These are phyloP conservation scores for Bipolaris zeicola DNA, from an alignment of 2,329 filamentous ascomycete genomes.

Conservation along the genomic window DNA sequence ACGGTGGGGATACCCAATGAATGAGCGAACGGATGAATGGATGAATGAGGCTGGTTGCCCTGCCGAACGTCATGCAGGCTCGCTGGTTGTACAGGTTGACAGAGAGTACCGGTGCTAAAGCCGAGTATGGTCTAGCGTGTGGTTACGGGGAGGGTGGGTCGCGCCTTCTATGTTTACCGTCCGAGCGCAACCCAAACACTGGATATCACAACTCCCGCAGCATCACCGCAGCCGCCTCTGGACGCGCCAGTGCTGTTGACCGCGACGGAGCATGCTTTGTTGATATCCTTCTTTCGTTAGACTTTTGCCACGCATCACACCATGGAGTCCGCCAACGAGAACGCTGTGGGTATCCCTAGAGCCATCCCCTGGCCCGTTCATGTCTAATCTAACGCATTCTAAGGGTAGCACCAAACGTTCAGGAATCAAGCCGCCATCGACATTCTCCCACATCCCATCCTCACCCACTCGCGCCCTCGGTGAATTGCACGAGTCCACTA, in stretches of 20 bases:
- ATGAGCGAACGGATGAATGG: constrained; percentile 9
- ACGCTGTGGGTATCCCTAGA: constrained; percentile 31
- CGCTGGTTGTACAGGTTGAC: background rate
- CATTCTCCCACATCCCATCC: constrained; percentile 27
- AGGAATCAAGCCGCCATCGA: constrained; percentile 39
- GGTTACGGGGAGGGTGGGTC: constrained; percentile 8
- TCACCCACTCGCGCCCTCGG: constrained; percentile 47
- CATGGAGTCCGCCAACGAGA: constrained; percentile 38
- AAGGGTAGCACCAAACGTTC: constrained; percentile 38
- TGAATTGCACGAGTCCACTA: constrained; percentile 59
- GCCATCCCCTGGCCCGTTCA: constrained; percentile 9
- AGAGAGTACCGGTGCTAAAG: background rate
- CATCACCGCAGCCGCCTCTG: constrained; percentile 4
- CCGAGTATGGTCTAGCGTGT: constrained; percentile 3
- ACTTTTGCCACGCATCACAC: background rate
- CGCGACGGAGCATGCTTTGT: constrained; percentile 8
- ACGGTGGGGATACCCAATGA: constrained; percentile 10
- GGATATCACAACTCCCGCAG: constrained; percentile 8
- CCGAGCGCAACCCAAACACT: constrained; percentile 18
- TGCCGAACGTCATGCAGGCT: background rate
- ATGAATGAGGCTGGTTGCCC: background rate
- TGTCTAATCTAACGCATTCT: constrained; percentile 18
- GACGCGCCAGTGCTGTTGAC: constrained; percentile 12
- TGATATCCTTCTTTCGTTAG: constrained; percentile 13
- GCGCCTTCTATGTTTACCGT: constrained; percentile 17